Percentiles rank a stretch among this genome's conserved stretches.
Conservation (phyloP, 495 filamentous ascomycete species). For the Tuber borchii region DNA sequence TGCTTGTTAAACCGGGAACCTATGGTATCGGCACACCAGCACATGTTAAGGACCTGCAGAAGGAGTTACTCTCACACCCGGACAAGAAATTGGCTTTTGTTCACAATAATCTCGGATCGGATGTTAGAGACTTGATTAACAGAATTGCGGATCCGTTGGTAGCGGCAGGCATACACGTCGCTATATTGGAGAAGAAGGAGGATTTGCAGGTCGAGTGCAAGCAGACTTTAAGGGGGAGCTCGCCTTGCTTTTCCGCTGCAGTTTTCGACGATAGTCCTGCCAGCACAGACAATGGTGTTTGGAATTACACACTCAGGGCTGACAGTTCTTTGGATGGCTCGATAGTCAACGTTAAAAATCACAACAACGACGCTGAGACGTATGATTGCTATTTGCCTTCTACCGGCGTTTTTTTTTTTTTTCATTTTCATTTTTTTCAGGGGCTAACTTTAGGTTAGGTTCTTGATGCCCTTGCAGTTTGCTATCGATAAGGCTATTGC, state of each 20-base stretch:
- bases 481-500: slow-evolving; percentile 70
- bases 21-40: slow-evolving; percentile 59
- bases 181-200: slow-evolving; percentile 49
- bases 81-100: slow-evolving; percentile 70
- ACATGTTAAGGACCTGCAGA: slow-evolving; percentile 54
- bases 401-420: neutral
- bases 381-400: slow-evolving; percentile 44
- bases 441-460: slow-evolving; percentile 9
- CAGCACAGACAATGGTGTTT: slow-evolving; percentile 55
- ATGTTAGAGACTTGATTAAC: slow-evolving; percentile 66
- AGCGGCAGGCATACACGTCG: slow-evolving; percentile 49
- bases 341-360: slow-evolving; percentile 53
- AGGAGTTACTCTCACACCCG: slow-evolving; percentile 51
- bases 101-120: slow-evolving; percentile 65
- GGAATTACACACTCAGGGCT: slow-evolving; percentile 77
- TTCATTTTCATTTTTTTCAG: neutral
- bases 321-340: slow-evolving; percentile 57
- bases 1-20: slow-evolving; percentile 59
- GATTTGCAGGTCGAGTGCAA: slow-evolving; percentile 58
- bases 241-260: slow-evolving; percentile 66
- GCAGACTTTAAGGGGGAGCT: slow-evolving; percentile 63
- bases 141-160: slow-evolving; percentile 51
- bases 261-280: slow-evolving; percentile 53
- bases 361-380: slow-evolving; percentile 62
- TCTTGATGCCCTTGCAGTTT: slow-evolving; percentile 65